Base-by-base conservation (phyloP, 805 yeast species). In the Saccharomycopsis oosterbeekiorum region DNA sequence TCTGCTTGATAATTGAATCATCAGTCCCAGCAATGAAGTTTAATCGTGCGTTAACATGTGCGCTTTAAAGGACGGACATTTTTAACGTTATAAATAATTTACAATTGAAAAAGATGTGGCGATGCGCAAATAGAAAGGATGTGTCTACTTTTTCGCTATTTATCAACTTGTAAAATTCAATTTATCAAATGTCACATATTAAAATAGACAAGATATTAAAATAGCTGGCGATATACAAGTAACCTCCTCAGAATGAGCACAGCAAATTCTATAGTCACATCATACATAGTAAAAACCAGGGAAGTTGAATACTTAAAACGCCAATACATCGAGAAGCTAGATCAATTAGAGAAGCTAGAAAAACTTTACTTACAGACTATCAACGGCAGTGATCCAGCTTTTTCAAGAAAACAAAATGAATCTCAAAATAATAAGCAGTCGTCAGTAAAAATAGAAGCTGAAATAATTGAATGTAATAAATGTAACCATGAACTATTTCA, bases 251-350 rank as follows among this genome's bases (percentile, higher is more conserved):
- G 17, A 21, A 53, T 29, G 53, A 29, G 50, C 56, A 36, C 34
- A 53, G 56, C 36, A 50, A 29, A 34, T 36, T 19, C 51, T 24
- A 39, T 51, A 17, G 21, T 43, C 50, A 8, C 15, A 14, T 41
- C 59, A 6, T 17, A 59, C 12, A 65, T 68, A 5, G 67, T 69
- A 47, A 78, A 78, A 65, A 74, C 76, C 39, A 69, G 69, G 51
- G 79, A 79, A 62, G 67, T 79, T 24, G 78, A 75, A 29, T 62
- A 58, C 2, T 65, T 68, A 40, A 68, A 70, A 47, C 55, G 60
- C 17, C 61, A 65, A n/a, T 72, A 70, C 41, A 57, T 60, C 5
- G 61, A 62, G 1, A 68, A 67, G 26, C 40, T 70, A 24, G 55
- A 19, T 9, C 40, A 58, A 10, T 56, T 72, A 14, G 70, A 70